Evolutionary conservation across 2,329 filamentous ascomycete genomes (phyloP), one percentile per base, ranked within the genome.

Genomic region (Mollisia scopiformis): DNA sequence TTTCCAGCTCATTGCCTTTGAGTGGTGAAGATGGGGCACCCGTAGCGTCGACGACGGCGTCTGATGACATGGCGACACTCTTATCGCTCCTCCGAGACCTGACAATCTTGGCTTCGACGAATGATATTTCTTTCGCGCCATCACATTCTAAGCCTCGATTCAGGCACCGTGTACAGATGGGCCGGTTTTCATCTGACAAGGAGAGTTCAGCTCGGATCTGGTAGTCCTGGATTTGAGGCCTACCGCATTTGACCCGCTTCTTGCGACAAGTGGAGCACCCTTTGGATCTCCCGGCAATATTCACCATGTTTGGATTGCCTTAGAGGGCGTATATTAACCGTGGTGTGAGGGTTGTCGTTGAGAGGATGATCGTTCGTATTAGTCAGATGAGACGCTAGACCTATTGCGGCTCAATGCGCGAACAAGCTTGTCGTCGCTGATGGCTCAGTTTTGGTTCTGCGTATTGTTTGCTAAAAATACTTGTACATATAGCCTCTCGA

Each of bases 231-330:
- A 27, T 23, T 28, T 13, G 41, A 53, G 21, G 58, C 71, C 65
- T 65, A 73, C 71, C 72, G 52, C 72, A 74, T 66, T 73, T 73
- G 21, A 74, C 57, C 23, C 66, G 71, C 49, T 71, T 61, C 57
- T 62, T 59, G 27, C 71, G 72, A 58, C 72, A 74, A n/a, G 62
- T 68, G 21, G 68, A 69, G 54, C 72, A 74, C 46, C 71, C 72
- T 63, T 69, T 73, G 2, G 72, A 74, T 46, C 71, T 65, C 30
- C 72, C 72, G 3, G 14, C 65, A 30, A 73, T 60, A 61, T 73
- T 73, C 27, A 73, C 72, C 72, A 74, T 64, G 16, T 49, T 58
- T 19, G 19, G 30, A 35, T 28, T 14, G n/a, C 25, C 33, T 19
- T 62, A 16, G 43, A 16, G 16, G 5, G 21, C 39, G 16, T 4